phyloP scores from a whole-genome alignment of 345 rosid genomes.

The Euphorbia peplus region DNA sequence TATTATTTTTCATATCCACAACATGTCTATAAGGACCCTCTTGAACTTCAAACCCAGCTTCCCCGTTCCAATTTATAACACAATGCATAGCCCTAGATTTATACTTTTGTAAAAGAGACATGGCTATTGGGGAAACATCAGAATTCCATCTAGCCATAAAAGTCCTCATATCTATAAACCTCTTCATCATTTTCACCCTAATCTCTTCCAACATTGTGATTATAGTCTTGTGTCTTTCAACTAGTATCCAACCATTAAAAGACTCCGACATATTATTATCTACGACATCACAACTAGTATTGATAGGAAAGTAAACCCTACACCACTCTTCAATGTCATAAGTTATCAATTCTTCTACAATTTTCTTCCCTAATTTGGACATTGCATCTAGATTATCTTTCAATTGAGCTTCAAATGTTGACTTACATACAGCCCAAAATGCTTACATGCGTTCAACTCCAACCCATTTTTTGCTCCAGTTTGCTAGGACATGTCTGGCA shows the following conservation, averaged over 20 bases:
- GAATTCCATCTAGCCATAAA: neutral
- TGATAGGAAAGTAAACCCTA: too few relatives aligned
- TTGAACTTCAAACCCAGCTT: neutral
- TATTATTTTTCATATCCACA: neutral
- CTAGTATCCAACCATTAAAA: neutral
- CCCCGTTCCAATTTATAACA: neutral
- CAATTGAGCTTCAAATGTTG: too few relatives aligned
- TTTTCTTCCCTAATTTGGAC: too few relatives aligned
- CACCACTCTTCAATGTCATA: too few relatives aligned
- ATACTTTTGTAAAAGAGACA: neutral
- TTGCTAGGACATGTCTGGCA: too few relatives aligned
- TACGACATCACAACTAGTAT: neutral
- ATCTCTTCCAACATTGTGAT: neutral
- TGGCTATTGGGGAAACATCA: neutral
- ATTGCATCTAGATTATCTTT: too few relatives aligned
- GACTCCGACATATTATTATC: neutral
- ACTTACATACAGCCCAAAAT: too few relatives aligned
- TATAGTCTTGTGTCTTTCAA: neutral
- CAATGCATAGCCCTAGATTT: neutral
- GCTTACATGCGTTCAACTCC: too few relatives aligned
- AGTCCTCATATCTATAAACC: neutral
- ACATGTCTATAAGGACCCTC: neutral
- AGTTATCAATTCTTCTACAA: too few relatives aligned
- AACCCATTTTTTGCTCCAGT: too few relatives aligned
- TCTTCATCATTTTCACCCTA: neutral